Base-by-base conservation (phyloP, 805 yeast genomes). In the Metschnikowia lunata region DNA sequence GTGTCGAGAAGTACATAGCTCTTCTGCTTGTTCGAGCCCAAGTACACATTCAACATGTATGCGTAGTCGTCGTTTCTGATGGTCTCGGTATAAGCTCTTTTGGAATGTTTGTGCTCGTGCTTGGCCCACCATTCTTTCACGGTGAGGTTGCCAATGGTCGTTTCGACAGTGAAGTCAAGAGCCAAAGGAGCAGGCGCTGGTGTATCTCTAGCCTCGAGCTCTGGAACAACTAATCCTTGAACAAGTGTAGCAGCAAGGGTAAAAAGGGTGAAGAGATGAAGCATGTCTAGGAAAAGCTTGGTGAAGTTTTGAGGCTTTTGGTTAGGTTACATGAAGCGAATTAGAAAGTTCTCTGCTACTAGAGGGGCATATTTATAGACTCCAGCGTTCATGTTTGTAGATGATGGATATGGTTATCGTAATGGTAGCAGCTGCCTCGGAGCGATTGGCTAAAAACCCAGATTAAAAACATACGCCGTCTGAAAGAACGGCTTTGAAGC, bases 1-100 rank as follows among this genome's bases (percentile, higher is more conserved):
- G 75, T 70, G 48, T 70, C 75, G 11, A 70, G 59, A 47, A 68
- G 57, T 2, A 68, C 71, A 13, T 56, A 55, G 14, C 58, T 61
- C 14, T 35, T 34, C 39, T 49, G 54, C 14, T 30, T 32, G 27
- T 51, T 36, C 9, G 54, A 47, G n/a, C 57, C 57, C 36, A 53
- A 15, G 39, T 32, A 37, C 2, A 51, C 15, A 23, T 47, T 43
- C 39, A 51, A 30, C 29, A 36, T 39, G 42, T 53, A 53, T 36
- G 35, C 34, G n/a, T 43, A 18, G 34, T 40, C 31, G 34, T 34
- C 32, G 37, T 43, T 28, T 28, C 32, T 8, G 41, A 46, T n/a
- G 26, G 23, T 9, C 31, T 39, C 35, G 18, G 30, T 28, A 6
- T 30, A 9, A 39, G 39, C 32, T 11, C 39, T 28, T 34, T 39